Base-by-base conservation (phyloP, 768 basidiomycete species). In the Mycena metata region DNA sequence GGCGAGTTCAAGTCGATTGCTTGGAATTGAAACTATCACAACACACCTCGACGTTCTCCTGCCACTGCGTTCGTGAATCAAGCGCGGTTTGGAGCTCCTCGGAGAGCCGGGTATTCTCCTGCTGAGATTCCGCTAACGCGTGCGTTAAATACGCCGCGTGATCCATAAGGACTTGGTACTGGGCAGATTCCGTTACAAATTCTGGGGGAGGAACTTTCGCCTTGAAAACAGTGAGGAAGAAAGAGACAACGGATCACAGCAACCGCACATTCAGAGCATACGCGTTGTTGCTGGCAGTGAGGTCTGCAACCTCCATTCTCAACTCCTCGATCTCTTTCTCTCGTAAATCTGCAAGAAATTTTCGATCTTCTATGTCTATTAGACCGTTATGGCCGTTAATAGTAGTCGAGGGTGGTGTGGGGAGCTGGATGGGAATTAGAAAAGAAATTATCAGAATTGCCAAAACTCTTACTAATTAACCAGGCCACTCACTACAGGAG, bases 401-500 rank as follows among this genome's bases (percentile, higher is more conserved):
- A 49, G 45, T 41, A 59, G 78, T 80, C 36, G 75, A 73, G 55
- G 77, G 74, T 39, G 79, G 72, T 21, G 77, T 71, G 33, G 79
- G 74, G 19, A 76, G 84, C 90, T 92, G 75, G 35, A 72, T 56
- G 62, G 35, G 72, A 17, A 83, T 91, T 78, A 89, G 87, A 83
- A 79, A 77, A 72, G 71, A 51, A 72, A 74, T 56, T 67, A 81
- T 84, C 73, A 82, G 80, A 80, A 82, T 76, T 79, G 78, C 78
- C 79, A 81, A 81, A 80, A 83, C 83, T 87, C 89, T 88, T 89
- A 90, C 89, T 87, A 86, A 83, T 85, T 82, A 83, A 85, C 81
- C 83, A 81, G 84, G 82, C 84, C 85, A 91, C 92, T 88, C 86
- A 92, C 92, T 83, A 82, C 85, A 79, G 90, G 88, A 84, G 90